Percentiles rank a stretch among this genome's conserved stretches.
These are phyloP conservation scores for Trichoderma sp. DNA, from an alignment of 2,329 filamentous ascomycete genomes.

Conservation along the genomic window DNA sequence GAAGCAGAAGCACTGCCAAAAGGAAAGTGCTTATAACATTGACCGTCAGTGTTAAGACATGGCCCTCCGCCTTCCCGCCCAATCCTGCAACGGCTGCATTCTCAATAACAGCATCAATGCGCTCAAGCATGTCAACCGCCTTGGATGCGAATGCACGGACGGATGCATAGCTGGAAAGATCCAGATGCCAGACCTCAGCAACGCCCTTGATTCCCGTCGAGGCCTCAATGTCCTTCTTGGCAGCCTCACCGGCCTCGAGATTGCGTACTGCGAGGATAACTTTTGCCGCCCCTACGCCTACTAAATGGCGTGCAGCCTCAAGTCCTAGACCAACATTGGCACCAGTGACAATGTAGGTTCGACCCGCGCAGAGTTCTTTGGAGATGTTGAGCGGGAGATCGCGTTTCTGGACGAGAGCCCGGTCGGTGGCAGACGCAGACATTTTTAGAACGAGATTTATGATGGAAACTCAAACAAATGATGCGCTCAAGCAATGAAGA, in stretches of 20 bases:
- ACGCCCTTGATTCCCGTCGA: conserved; percentile 28
- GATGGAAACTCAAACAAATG: not conserved
- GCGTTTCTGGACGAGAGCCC: not conserved
- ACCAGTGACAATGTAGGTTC: conserved; percentile 42
- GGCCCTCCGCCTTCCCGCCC: conserved; percentile 37
- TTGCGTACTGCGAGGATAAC: conserved; percentile 48
- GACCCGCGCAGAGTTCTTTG: conserved; percentile 1
- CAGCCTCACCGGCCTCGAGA: conserved; percentile 43
- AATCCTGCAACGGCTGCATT: conserved; percentile 39
- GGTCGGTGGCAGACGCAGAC: not conserved
- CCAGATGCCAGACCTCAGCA: conserved; percentile 48
- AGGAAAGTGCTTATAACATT: conserved; percentile 52
- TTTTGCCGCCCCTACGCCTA: conserved; percentile 40
- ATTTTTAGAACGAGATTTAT: not conserved
- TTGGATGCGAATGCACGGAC: conserved; percentile 39
- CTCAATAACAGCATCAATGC: conserved; percentile 46
- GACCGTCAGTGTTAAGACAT: conserved; percentile 46
- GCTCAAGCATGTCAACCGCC: conserved; percentile 32
- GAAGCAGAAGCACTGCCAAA: conserved; percentile 46
- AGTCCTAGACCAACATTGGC: conserved; percentile 44
- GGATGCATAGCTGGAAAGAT: conserved; percentile 43
- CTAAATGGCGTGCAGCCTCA: conserved; percentile 45
- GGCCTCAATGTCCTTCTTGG: conserved; percentile 39
- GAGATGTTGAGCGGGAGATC: not conserved
- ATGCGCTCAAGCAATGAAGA: not conserved